Evolutionary conservation across 1,139 yeast genomes (phyloP), one percentile per base, ranked within the genome.

Genomic region (Sugiyamaella pinicola): DNA sequence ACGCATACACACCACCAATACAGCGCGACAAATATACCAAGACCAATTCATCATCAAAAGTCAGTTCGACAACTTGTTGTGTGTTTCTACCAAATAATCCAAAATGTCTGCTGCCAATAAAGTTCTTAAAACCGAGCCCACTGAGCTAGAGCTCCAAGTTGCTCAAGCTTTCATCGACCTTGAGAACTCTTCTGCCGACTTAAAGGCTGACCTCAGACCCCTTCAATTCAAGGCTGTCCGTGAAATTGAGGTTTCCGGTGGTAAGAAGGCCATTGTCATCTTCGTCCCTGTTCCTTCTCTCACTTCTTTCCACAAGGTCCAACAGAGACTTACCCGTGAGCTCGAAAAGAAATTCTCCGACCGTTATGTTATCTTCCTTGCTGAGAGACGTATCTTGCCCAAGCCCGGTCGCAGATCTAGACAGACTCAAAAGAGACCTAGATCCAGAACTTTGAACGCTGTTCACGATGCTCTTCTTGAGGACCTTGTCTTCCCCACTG

Each of bases 271-370:
- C 70, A 84, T 93, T 75, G 96, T 93, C 77, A 82, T 93, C 79
- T 93, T 93, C 74, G 97, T 93, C 69, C 99, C 99, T 77, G 95
- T 87, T 69, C 97, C 99, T 79, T 82, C 90, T 71, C 85, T 93
- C 76, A 71, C 82, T 68, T 85, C 87, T 68, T 91, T 88, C 95
- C 96, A 93, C 90, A 90, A 86, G 82, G 95, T 90, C 70, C 99
- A 93, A 84, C 72, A 68, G 64, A 72, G 77, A 82, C 86, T 93
- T 77, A 90, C 97, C 81, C 93, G 99, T 82, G 99, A 93, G 83
- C 88, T 93, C 77, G 99, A 93, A 83, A 93, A 93, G 95, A 93
- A 93, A 83, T 93, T 93, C 91, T 95, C 97, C 75, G 99, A 93
- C 85, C 89, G 96, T 79, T 98, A 93, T 79, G 97, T 93, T 79